Evolutionary conservation across 164 flowering plant species (phyloP).

Genomic region (Akebia trifoliata): DNA sequence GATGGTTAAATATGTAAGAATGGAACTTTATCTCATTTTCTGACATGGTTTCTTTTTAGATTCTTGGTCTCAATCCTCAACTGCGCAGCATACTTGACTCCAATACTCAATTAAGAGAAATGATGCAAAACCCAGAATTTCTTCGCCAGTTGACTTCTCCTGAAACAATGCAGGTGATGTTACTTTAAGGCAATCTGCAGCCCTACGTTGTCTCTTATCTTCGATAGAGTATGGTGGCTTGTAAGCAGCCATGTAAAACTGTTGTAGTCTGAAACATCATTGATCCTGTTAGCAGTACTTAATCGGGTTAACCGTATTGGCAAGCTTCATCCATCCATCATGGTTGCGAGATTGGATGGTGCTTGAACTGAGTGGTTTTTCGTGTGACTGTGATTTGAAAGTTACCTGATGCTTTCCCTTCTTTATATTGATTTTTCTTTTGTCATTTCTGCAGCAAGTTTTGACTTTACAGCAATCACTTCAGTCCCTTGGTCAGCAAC

Average conservation of each 20-base stretch:
- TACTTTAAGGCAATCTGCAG: not conserved
- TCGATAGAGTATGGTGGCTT: too few species aligned
- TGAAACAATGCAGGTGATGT: constrained; percentile 59
- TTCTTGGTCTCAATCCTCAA: constrained; percentile 43
- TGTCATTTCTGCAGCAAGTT: constrained; percentile 44
- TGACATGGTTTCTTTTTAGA: constrained; percentile 19
- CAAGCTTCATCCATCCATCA: not conserved
- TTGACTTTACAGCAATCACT: constrained; percentile 54
- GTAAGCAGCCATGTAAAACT: too few species aligned
- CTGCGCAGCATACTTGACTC: constrained; percentile 42
- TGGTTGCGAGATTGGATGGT: not conserved
- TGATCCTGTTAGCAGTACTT: too few species aligned
- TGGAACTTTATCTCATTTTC: constrained; percentile 2
- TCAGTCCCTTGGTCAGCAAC: constrained; percentile 36
- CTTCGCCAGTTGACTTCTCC: constrained; percentile 64
- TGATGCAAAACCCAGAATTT: constrained; percentile 77
- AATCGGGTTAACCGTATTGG: too few species aligned
- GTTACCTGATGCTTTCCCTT: not conserved
- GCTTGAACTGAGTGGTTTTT: not conserved
- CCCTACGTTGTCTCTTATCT: too few species aligned
- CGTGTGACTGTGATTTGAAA: not conserved
- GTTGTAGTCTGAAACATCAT: too few species aligned
- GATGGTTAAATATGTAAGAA: not conserved
- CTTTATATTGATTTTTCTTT: not conserved
- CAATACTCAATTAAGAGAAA: constrained; percentile 54